These are phyloP conservation scores for Blastocystis sp. DNA, from an alignment of 352 stramenopile genomes.

Conservation along the genomic window DNA sequence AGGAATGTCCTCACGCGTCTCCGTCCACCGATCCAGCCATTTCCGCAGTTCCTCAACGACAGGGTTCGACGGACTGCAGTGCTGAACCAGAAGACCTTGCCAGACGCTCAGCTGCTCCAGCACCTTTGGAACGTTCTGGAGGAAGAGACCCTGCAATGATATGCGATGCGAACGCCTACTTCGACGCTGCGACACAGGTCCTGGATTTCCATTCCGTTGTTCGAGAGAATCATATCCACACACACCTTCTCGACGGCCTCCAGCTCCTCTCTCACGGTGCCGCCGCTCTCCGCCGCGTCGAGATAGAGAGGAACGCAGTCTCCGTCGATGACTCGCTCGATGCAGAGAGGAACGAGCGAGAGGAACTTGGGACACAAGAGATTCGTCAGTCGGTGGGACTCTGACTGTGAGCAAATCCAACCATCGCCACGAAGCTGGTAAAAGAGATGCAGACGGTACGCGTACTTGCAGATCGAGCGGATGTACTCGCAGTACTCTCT, in stretches of 20 bases:
- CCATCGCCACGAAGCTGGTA: neutral
- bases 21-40: neutral
- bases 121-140: neutral
- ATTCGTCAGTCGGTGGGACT: neutral
- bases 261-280: neutral
- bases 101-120: neutral
- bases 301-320: neutral
- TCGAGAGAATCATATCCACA: neutral
- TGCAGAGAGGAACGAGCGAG: neutral
- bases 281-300: neutral
- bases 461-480: neutral
- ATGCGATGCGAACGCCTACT: neutral
- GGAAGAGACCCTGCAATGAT: neutral
- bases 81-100: neutral
- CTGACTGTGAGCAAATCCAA: neutral
- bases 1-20: neutral
- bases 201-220: neutral
- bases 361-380: neutral
- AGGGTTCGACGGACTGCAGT: neutral
- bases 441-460: neutral
- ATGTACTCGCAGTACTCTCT: conserved; percentile 16
- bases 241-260: neutral
- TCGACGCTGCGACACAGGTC: neutral
- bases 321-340: neutral
- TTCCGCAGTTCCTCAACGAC: neutral